Conservation (phyloP, 306 rosid genomes). For the Biancaea sappan region DNA sequence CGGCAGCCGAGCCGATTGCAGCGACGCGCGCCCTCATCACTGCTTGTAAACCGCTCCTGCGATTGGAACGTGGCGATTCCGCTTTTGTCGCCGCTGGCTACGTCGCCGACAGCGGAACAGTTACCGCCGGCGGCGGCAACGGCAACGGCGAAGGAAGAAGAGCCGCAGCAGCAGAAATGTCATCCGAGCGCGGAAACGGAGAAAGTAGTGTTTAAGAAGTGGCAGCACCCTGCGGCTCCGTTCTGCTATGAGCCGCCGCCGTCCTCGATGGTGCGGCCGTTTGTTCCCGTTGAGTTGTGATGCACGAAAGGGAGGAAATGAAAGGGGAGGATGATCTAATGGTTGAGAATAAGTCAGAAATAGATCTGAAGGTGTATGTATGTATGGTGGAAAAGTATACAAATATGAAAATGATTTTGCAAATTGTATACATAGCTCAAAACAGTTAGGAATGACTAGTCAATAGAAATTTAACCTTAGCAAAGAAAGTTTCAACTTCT, state of each 20-base stretch:
- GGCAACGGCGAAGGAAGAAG: slow-evolving; percentile 36
- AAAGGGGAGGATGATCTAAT: neutral
- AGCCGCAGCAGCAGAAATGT: slow-evolving; percentile 22
- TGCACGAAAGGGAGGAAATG: neutral
- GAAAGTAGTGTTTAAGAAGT: slow-evolving; percentile 58
- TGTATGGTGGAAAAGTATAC: neutral
- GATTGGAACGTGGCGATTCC: slow-evolving; percentile 93
- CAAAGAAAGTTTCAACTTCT: neutral
- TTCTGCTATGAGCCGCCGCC: slow-evolving; percentile 55
- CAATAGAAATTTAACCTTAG: neutral
- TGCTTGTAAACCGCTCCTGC: slow-evolving; percentile 54
- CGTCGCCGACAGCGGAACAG: slow-evolving; percentile 57
- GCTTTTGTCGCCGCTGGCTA: slow-evolving; percentile 69
- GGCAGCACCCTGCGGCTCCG: slow-evolving; percentile 98
- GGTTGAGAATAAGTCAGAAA: neutral
- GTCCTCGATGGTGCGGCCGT: slow-evolving; percentile 48
- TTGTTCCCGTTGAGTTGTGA: slow-evolving; percentile 46
- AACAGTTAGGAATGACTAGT: neutral
- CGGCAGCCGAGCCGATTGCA: slow-evolving; percentile 74
- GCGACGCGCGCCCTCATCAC: slow-evolving; percentile 75
- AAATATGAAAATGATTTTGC: neutral
- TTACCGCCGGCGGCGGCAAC: slow-evolving; percentile 23
- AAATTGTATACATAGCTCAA: neutral
- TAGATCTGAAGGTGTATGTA: slow-evolving; percentile 35
- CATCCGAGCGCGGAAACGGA: slow-evolving; percentile 41